A percentile compares a stretch with the other conserved stretches of the same genome.
These are phyloP conservation scores for Rhynchosporium graminicola DNA, from an alignment of 2,329 filamentous ascomycete genomes.

Conservation along the genomic window DNA sequence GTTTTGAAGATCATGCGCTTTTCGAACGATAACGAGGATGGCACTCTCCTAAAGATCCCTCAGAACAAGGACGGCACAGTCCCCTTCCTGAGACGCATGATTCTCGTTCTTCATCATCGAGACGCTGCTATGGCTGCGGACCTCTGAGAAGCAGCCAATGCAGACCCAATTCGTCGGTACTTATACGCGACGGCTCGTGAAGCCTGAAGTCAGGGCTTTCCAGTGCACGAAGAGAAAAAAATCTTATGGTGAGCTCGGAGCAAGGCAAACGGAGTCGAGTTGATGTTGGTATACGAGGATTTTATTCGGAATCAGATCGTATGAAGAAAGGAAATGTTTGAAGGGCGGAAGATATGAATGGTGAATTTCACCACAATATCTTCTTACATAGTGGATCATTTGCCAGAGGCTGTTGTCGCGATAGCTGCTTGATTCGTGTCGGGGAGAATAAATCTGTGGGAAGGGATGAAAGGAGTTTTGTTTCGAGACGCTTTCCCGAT, in stretches of 20 bases:
- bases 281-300: slow-evolving; percentile 3
- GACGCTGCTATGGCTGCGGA: slow-evolving; percentile 41
- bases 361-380: too few relatives aligned
- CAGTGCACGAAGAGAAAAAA: background rate
- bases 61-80: background rate
- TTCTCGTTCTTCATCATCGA: slow-evolving; percentile 21
- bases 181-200: too few relatives aligned
- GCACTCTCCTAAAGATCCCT: background rate
- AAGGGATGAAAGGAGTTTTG: too few relatives aligned
- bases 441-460: too few relatives aligned
- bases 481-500: too few relatives aligned
- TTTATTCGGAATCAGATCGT: background rate
- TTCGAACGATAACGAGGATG: background rate
- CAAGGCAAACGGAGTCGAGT: background rate
- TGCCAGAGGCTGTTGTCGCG: too few relatives aligned
- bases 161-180: background rate
- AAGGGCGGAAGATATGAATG: too few relatives aligned
- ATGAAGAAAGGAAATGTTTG: slow-evolving; percentile 1
- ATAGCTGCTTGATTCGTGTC: too few relatives aligned
- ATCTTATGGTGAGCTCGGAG: background rate
- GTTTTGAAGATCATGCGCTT: slow-evolving; percentile 7
- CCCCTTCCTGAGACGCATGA: background rate
- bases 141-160: background rate
- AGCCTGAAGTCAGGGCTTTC: background rate
- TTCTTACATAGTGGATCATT: too few relatives aligned